Conservation (phyloP, 306 rosid species). For the Ammopiptanthus mongolicus region DNA sequence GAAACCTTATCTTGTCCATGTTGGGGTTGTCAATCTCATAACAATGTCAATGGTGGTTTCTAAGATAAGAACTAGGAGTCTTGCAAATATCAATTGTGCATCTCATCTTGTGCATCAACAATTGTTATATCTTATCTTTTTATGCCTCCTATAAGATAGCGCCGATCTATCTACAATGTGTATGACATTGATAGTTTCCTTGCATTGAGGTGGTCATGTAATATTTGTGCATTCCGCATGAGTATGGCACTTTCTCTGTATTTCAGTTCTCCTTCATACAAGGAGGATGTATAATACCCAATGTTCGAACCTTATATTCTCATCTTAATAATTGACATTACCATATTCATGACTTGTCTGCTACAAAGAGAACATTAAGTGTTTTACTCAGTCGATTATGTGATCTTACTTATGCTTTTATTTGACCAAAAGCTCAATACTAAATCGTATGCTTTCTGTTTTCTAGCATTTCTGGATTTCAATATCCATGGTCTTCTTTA, state of each 20-base stretch:
- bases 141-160: neutral
- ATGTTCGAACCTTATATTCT: neutral
- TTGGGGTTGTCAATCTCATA: neutral
- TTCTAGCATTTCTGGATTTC: constrained; percentile 98
- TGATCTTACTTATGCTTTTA: neutral
- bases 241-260: neutral
- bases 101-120: neutral
- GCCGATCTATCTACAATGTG: neutral
- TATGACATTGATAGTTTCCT: neutral
- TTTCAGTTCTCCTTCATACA: neutral
- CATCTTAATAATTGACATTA: constrained; percentile 3
- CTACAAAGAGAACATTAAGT: neutral
- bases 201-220: neutral
- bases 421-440: constrained; percentile 13
- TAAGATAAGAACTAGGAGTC: neutral
- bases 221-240: neutral
- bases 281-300: neutral
- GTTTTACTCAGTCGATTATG: constrained; percentile 7
- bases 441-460: constrained; percentile 27
- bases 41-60: neutral
- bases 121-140: neutral
- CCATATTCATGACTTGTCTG: neutral
- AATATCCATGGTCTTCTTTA: constrained; percentile 93
- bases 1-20: neutral
- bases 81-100: neutral